Base-by-base conservation (phyloP, 2,329 filamentous ascomycete species). In the Rhynchosporium graminicola region DNA sequence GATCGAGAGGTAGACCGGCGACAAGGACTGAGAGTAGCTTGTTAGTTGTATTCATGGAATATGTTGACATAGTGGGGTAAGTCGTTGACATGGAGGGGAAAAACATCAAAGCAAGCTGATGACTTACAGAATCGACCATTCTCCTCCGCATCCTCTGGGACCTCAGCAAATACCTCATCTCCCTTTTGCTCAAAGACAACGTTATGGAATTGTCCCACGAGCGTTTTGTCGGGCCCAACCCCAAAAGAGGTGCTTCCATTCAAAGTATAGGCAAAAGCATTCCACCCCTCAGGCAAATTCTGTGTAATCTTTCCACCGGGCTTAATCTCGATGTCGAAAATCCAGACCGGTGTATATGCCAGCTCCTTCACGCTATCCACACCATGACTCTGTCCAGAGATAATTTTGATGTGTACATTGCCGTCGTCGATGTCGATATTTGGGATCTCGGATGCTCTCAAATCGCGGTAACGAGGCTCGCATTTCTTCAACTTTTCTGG, bases 341-440 rank as follows among this genome's bases (percentile, higher is more conserved):
- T 82, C 94, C 94, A 98, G n/a, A 98, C 92, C 0, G 95, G 95
- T 1, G 94, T 98, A 77, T 98, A 97, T 13, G 94, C 93, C 50
- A 98, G 80, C 73, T 98, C 93, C 74, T 94, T 87, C 59, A 97
- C 85, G 13, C 88, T 92, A 73, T 97, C 93, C 58, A 95, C 85
- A 50, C 91, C 93, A 71, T 92, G 88, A 60, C 87, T 88, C 74
- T 89, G 86, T 26, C 94, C 95, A 0, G 88, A 93, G 70, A 98
- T 98, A 69, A 98, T 90, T 78, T 97, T 97, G 68, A 98, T 82
- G 46, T 81, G 82, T 20, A 96, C 92, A 66, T 85, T 88, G 60
- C 85, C 89, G 48, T 86, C 85, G 70, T 95, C 91, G 36, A 85
- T 78, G 7, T 83, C 84, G n/a, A 85, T 90, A 3, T 79, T 72